phyloP scores from a whole-genome alignment of 805 yeast genomes.

The Starmerella vitae region DNA sequence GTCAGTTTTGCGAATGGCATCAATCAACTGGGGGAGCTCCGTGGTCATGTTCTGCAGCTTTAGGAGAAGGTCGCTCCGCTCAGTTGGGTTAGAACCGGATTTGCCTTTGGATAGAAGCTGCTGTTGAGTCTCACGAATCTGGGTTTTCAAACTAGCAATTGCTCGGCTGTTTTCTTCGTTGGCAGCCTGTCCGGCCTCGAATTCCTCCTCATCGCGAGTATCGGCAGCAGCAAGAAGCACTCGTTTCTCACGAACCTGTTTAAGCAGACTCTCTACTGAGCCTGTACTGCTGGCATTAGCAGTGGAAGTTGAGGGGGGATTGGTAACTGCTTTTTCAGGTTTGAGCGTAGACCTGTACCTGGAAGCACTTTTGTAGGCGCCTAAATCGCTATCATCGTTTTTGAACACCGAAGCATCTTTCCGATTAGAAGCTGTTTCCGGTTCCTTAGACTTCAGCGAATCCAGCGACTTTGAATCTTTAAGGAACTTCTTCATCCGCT shows the following conservation, averaged over 20 bases:
- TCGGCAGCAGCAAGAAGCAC: conserved; percentile 54
- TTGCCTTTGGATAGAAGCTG: conserved; percentile 22
- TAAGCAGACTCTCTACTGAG: conserved; percentile 44
- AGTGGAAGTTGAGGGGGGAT: conserved; percentile 4
- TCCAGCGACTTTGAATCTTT: conserved; percentile 26
- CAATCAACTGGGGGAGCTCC: conserved; percentile 56
- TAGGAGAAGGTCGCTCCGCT: conserved; percentile 34
- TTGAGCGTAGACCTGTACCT: conserved; percentile 36
- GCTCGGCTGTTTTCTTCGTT: conserved; percentile 35
- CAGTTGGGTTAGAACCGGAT: conserved; percentile 19
- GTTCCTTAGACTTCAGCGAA: conserved; percentile 9
- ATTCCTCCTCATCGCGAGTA: conserved; percentile 36
- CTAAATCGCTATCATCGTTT: conserved; percentile 49
- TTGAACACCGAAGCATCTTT: conserved; percentile 48
- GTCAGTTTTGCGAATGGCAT: conserved; percentile 50
- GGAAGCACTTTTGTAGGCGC: conserved; percentile 48
- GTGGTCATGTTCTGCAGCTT: conserved; percentile 54
- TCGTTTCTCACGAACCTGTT: conserved; percentile 56
- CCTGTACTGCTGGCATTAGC: conserved; percentile 3
- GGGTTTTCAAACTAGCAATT: conserved; percentile 50
- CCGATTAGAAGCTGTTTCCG: conserved; percentile 22
- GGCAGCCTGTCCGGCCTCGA: conserved; percentile 28
- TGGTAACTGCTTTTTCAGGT: conserved; percentile 8
- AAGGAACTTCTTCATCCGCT: conserved; percentile 54
- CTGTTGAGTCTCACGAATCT: conserved; percentile 37